Base-by-base conservation (phyloP, 805 yeast genomes). In the Teunomyces aglyptinius region DNA sequence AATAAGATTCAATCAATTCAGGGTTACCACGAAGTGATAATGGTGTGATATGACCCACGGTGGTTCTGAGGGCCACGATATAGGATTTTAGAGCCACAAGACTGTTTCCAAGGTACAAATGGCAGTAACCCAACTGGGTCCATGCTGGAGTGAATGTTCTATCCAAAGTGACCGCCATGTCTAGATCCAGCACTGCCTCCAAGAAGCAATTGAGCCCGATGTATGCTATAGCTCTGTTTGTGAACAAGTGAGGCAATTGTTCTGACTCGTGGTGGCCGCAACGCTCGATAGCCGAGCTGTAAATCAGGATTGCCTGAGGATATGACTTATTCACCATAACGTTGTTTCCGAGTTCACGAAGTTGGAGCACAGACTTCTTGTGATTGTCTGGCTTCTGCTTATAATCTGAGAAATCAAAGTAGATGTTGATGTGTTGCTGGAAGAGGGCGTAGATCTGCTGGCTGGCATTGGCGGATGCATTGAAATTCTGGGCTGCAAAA, bases 121-220 rank as follows among this genome's bases (percentile, higher is more conserved):
- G 73, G 51, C 73, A 70, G 56, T 70, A 71, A 3, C 73, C 75
- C 48, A 71, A 57, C 54, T 71, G 76, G 15, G 69, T 57, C 76
- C 76, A 71, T 5, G 74, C 76, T 2, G 76, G 70, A 4, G 71
- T 62, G 49, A 65, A 68, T 5, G 64, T 56, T 27, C 64, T 51
- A 48, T 71, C 75, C 32, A 52, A 41, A 16, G 41, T 36, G 7
- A 71, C 50, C 0, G 75, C 75, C 12, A 42, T 39, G 45, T 66
- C 63, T 51, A 71, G 59, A 50, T 71, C 75, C 10, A 57, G 38
- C 1, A 69, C 61, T 1, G 76, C 73, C 52, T 71, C 76, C 1
- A 64, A 61, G 41, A 65, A 66, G 49, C 75, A 70, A 43, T 68
- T 67, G 27, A 70, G 56, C 4, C 75, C 75, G 31, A 71, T 69